phyloP scores from a whole-genome alignment of 306 rosid genomes.

The Cicer pinnatifidum region DNA sequence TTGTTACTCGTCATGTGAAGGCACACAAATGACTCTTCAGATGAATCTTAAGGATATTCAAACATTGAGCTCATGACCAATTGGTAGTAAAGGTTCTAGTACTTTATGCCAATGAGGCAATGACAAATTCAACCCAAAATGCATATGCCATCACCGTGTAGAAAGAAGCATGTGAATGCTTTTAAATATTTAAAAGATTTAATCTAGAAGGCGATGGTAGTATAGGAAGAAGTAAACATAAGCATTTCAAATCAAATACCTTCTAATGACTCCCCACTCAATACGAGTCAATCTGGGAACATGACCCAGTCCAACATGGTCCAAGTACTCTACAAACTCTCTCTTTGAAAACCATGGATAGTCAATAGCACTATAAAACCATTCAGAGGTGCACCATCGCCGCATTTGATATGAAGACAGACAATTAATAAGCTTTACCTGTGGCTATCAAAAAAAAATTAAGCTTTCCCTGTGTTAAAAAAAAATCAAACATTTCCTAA shows the following conservation, averaged over 20 bases:
- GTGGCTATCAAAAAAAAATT: constrained; percentile 35
- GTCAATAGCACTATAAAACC: constrained; percentile 97
- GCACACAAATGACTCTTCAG: not conserved
- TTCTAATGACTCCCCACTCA: constrained; percentile 96
- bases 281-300: constrained; percentile 92
- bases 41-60: constrained; percentile 19
- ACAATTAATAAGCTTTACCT: constrained; percentile 77
- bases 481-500: constrained; percentile 19
- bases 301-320: constrained; percentile 94
- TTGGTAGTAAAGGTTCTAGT: constrained; percentile 29
- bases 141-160: constrained; percentile 32
- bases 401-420: constrained; percentile 69
- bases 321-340: constrained; percentile 90
- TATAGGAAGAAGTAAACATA: constrained; percentile 31
- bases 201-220: constrained; percentile 33
- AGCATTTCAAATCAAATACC: constrained; percentile 60
- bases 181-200: constrained; percentile 31
- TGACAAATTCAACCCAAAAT: constrained; percentile 34
- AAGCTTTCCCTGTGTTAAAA: constrained; percentile 63
- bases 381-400: constrained; percentile 90
- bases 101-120: constrained; percentile 27
- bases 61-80: constrained; percentile 20
- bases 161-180: constrained; percentile 35
- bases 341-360: constrained; percentile 95
- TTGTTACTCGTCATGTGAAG: not conserved